Base-by-base conservation (phyloP, 805 yeast species). In the Alloascoidea africana region DNA sequence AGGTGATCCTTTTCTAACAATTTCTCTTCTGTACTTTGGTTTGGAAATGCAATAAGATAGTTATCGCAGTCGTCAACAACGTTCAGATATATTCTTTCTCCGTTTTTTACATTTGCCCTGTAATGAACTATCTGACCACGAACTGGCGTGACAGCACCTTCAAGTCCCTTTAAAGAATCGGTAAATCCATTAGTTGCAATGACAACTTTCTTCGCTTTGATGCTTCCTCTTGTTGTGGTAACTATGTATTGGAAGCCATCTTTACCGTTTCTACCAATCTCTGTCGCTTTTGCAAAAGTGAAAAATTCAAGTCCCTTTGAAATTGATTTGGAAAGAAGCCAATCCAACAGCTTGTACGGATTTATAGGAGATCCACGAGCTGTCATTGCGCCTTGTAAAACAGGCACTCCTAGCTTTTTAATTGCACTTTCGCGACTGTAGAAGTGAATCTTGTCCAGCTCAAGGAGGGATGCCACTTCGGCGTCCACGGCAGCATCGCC, bases 321-420 rank as follows among this genome's bases (percentile, higher is more conserved):
- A 3, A 65, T 46, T 17, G 53, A 44, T 14, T 44, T 45, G 42
- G 53, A 52, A 36, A 65, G 44, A 2, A 66, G 37, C 1, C 51
- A 47, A 3, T 52, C 47, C 35, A 63, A 53, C 2, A 67, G 46
- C 42, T 59, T 60, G 46, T 66, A 62, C 2, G 71, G 68, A 58
- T 68, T 65, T 36, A 66, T 47, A 3, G 62, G 58, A 4, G 65
- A 63, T 3, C 69, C 68, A 3, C 67, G 62, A 40, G 54, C 56
- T 1, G 57, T 50, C 18, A 63, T 38, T 15, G 59, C 56, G 13
- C 59, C 55, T 11, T 47, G 42, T 16, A 58, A 50, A 4, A 46
- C 42, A 11, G 45, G 51, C 19, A 48, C 51, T 30, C 62, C 56
- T 4, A 58, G 48, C 17, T 54, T 41, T 4, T 45, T 37, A 36